These are phyloP conservation scores for Aspergillus texensis DNA, from an alignment of 2,329 filamentous ascomycete genomes.

Conservation along the genomic window DNA sequence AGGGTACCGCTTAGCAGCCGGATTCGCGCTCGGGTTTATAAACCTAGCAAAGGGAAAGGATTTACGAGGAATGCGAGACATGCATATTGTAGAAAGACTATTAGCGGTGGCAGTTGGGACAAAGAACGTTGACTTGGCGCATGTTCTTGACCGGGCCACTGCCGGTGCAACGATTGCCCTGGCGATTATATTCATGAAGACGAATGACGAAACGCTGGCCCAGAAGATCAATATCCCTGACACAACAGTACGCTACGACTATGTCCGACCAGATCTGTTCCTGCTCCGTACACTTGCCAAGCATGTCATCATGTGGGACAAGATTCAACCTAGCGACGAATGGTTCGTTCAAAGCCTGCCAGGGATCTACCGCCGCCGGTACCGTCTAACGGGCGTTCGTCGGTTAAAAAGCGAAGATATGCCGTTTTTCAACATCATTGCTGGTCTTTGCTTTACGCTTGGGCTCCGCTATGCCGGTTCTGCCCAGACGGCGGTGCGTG, in stretches of 20 bases:
- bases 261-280: constrained; percentile 90
- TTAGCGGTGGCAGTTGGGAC: constrained; percentile 82
- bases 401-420: constrained; percentile 78
- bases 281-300: constrained; percentile 85
- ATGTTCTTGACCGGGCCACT: constrained; percentile 88
- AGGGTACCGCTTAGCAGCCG: constrained; percentile 92
- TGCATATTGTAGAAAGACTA: constrained; percentile 87
- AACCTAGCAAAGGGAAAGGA: constrained; percentile 91
- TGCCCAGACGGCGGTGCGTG: constrained; percentile 69
- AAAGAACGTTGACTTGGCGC: constrained; percentile 88
- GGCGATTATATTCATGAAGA: constrained; percentile 95
- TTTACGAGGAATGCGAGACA: constrained; percentile 85
- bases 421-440: constrained; percentile 88
- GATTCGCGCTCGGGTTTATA: constrained; percentile 90
- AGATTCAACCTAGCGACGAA: constrained; percentile 69
- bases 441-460: constrained; percentile 81
- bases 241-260: constrained; percentile 88
- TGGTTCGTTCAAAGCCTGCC: constrained; percentile 82
- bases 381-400: constrained; percentile 61
- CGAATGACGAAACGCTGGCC: constrained; percentile 82
- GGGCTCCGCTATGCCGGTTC: constrained; percentile 76
- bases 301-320: constrained; percentile 90
- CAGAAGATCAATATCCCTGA: constrained; percentile 92
- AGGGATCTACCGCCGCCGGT: constrained; percentile 63
- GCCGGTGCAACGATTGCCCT: constrained; percentile 91